Evolutionary conservation across 2,329 filamentous ascomycete genomes (phyloP), one percentile per base, ranked within the genome.

Genomic region (Sclerotinia subarctica): DNA sequence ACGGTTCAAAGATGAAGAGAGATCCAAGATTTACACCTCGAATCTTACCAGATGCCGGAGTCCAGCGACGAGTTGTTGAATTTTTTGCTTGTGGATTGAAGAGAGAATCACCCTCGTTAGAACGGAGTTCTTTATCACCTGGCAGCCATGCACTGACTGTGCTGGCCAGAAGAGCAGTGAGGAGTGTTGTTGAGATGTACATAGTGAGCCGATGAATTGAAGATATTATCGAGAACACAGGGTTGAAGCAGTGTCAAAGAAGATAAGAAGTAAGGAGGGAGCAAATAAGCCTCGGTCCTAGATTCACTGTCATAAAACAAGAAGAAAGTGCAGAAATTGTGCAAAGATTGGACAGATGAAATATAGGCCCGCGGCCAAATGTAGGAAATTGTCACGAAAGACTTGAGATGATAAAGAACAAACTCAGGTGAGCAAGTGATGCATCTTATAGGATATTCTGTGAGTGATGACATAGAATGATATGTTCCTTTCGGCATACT

Each of bases 21-120:
- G 80, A 80, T 17, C 82, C 82, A 19, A 84, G 74, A 70, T 84
- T 83, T 38, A 85, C 82, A 46, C 82, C 82, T 3, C 82, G 80
- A 66, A 85, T 80, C 71, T 82, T 83, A 24, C 73, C 73, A 10
- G 70, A 70, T 8, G 59, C 68, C 10, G 67, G 52, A 32, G 62
- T 58, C 60, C 53, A 58, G 17, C 60, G 67, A 21, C 67, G 67
- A 5, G 52, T 46, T 11, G 67, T 65, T 5, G 60, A 62, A 29
- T 68, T 54, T 42, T 66, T 65, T 0, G 64, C 65, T 26, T 51
- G 47, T 2, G 64, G 21, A 21, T 67, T 52, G 26, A 69, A 69
- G 24, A 69, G 52, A 56, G 65, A 67, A 19, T 53, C 54, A 13
- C 65, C 65, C 3, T 62, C 35, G 11, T 62, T n/a, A 24, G 56